These are phyloP conservation scores for Sporobolomyces roseus DNA, from an alignment of 768 basidiomycete genomes.

Conservation along the genomic window DNA sequence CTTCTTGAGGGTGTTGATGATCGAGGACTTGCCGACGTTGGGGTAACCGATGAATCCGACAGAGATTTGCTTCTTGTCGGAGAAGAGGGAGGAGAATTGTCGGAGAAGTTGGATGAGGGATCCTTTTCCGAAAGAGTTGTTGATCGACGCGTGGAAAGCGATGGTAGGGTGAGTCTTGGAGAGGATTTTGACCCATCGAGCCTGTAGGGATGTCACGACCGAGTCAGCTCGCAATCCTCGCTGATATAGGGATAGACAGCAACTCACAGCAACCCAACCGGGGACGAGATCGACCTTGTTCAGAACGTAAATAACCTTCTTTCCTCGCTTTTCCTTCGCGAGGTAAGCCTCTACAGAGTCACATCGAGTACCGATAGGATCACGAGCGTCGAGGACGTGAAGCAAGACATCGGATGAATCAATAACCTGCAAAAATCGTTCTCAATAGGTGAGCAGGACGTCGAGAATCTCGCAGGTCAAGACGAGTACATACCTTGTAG, in stretches of 20 bases:
- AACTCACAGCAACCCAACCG: constrained; percentile 92
- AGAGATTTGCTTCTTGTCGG: constrained; percentile 98
- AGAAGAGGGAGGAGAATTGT: constrained; percentile 93
- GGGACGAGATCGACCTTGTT: constrained; percentile 99
- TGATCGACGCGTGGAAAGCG: constrained; percentile 97
- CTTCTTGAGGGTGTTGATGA: constrained; percentile 98
- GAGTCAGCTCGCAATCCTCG: neutral
- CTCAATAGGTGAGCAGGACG: no score
- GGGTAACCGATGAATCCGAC: constrained; percentile 98
- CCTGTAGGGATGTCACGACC: constrained; percentile 54
- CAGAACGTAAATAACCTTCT: constrained; percentile 91
- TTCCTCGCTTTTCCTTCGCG: constrained; percentile 93
- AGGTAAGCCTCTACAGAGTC: constrained; percentile 88
- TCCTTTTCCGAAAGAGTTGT: constrained; percentile 98
- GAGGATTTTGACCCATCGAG: constrained; percentile 90
- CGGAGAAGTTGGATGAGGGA: constrained; percentile 93
- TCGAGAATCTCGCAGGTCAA: no score
- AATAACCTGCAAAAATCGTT: constrained; percentile 64
- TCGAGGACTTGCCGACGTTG: constrained; percentile 93
- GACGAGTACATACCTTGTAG: constrained; percentile 60
- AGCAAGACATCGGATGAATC: constrained; percentile 96
- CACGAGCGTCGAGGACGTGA: constrained; percentile 90
- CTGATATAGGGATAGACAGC: neutral
- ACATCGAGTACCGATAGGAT: constrained; percentile 92
- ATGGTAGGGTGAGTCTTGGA: constrained; percentile 93